Conservation (phyloP, 2,329 filamentous ascomycete genomes). For the Didymella lethalis region DNA sequence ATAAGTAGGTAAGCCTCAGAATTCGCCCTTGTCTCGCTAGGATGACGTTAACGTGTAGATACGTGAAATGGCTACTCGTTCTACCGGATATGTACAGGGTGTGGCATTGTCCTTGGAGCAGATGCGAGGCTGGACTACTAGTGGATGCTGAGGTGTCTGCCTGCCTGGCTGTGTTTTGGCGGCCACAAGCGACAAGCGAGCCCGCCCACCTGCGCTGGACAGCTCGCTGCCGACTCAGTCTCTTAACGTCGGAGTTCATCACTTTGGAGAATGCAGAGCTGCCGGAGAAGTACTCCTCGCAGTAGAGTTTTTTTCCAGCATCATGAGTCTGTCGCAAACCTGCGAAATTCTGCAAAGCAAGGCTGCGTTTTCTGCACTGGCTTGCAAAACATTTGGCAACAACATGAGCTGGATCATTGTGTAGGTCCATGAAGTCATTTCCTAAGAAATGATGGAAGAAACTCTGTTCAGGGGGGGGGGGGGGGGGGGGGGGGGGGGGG, state of each 20-base stretch:
- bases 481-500: too few species aligned
- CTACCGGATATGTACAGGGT: too few species aligned
- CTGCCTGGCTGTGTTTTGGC: too few species aligned
- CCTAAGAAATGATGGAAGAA: too few species aligned
- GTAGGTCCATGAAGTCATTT: not conserved
- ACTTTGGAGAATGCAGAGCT: not conserved
- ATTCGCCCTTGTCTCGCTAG: too few species aligned
- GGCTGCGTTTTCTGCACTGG: not conserved
- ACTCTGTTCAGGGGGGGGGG: too few species aligned
- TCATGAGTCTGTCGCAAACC: not conserved
- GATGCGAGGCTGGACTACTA: not conserved
- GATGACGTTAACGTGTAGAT: too few species aligned
- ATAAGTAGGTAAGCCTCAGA: too few species aligned
- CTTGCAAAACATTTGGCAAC: not conserved
- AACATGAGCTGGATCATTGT: not conserved
- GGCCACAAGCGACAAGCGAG: not conserved
- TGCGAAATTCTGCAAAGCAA: not conserved
- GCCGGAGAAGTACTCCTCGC: not conserved
- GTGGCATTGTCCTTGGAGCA: too few species aligned
- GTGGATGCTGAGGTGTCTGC: not conserved
- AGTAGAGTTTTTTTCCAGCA: not conserved
- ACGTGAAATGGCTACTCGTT: too few species aligned
- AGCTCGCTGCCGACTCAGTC: too few species aligned
- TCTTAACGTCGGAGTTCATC: not conserved
- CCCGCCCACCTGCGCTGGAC: not conserved